Evolutionary conservation across 2,329 filamentous ascomycete species (phyloP), one percentile per base, ranked within the genome.

Genomic region (Penicillium sp.): DNA sequence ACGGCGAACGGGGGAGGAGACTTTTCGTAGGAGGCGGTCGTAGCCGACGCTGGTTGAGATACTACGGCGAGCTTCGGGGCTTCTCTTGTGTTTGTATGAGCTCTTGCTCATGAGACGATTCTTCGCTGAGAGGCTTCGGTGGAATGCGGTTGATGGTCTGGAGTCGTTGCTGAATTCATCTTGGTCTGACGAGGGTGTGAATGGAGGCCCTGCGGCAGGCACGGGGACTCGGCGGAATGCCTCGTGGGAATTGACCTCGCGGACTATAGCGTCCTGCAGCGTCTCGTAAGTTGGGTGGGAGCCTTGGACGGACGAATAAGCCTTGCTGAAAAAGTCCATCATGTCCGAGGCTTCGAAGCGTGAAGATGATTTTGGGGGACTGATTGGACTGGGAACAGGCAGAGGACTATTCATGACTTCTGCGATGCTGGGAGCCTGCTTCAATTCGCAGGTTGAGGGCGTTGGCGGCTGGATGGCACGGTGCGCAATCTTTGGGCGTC

Each of bases 181-280:
- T 38, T 68, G 57, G 4, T 60, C 64, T 18, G 65, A 48, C 2
- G 66, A 64, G 9, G 73, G 73, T 0, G 72, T 74, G 46, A 73
- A 72, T 7, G 65, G 66, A 29, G 70, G 67, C 1, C 72, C 72
- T n/a, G 58, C 40, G 10, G 57, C 61, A 14, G 73, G 70, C 42
- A 69, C 48, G 34, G 72, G 69, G 0, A 75, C 66, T 16, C 63
- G 65, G 29, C 65, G 70, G 55, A 77, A 77, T 13, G 75, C 74
- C 52, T 77, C 74, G 46, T 77, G 75, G 3, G 72, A 77, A 52
- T 77, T 77, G 49, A 77, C 75, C 54, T 77, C 75, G 10, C 74
- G 72, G 32, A 77, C 64, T 38, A 77, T 77, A 16, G 74, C 69
- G 63, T 77, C 75, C 55, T 77, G 74, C 14, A 77, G 61, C 5